phyloP scores from a whole-genome alignment of 805 yeast genomes.

The Yueomyces sinensis region DNA sequence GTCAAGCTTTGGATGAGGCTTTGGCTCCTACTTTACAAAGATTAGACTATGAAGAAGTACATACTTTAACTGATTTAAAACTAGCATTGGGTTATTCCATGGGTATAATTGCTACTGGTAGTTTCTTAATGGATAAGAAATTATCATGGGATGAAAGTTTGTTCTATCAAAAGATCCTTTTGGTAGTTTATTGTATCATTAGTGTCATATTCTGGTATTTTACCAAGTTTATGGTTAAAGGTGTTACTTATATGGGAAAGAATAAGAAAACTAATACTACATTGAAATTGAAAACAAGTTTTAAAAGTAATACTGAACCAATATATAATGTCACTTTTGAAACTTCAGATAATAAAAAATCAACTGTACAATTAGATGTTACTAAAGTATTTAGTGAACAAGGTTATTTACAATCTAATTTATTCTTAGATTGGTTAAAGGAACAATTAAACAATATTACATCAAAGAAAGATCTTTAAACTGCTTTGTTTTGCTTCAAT shows the following conservation, averaged over 20 bases:
- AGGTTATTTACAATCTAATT: slow-evolving; percentile 30
- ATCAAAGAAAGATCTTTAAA: too few relatives aligned
- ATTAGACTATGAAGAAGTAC: slow-evolving; percentile 13
- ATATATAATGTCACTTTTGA: slow-evolving; percentile 22
- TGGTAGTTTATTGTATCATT: slow-evolving; percentile 29
- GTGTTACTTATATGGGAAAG: slow-evolving; percentile 33
- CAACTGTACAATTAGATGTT: slow-evolving; percentile 16
- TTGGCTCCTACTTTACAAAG: slow-evolving; percentile 14
- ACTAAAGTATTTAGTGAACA: slow-evolving; percentile 27
- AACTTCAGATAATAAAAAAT: slow-evolving; percentile 5
- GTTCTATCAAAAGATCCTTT: slow-evolving; percentile 27
- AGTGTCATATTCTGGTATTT: slow-evolving; percentile 28
- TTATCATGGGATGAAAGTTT: slow-evolving; percentile 30
- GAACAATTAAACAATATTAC: slow-evolving; percentile 7
- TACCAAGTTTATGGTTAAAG: slow-evolving; percentile 26
- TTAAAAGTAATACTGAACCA: slow-evolving; percentile 24
- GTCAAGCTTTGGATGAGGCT: slow-evolving; percentile 20
- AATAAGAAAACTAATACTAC: slow-evolving; percentile 16
- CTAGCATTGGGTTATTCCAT: slow-evolving; percentile 38
- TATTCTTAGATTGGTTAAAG: slow-evolving; percentile 29
- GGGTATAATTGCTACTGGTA: slow-evolving; percentile 34
- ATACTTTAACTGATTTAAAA: slow-evolving; percentile 29
- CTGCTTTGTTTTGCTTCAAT: too few relatives aligned
- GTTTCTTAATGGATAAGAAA: slow-evolving; percentile 40
- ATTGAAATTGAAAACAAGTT: slow-evolving; percentile 20